Evolutionary conservation across 2,329 filamentous ascomycete genomes (phyloP), one percentile per base, ranked within the genome.

Genomic region (Cercospora sesami): DNA sequence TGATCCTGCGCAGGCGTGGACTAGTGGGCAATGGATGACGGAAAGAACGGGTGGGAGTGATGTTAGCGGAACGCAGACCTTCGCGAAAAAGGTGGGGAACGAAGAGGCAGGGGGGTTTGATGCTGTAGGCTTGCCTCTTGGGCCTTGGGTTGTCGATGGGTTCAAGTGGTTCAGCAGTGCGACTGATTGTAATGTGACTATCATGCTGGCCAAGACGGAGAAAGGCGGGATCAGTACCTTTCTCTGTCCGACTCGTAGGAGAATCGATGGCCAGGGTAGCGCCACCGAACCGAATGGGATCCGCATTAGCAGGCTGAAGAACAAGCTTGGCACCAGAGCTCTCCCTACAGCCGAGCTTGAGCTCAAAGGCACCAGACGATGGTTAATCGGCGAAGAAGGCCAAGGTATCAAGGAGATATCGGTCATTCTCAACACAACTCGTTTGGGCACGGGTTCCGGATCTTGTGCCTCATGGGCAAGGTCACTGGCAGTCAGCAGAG

Each of bases 21-120:
- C 89, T 0, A 90, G 86, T 51, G 90, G 90, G 0, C 90, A 92
- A 75, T 92, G 90, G 90, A 92, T 92, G 90, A 92, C 90, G 0
- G 90, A 92, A 72, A 83, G 90, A 2, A 83, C 84, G 0, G 90
- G 90, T 1, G 90, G 90, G 0, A 90, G 88, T 70, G 90, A 92
- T 72, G 88, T 53, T 23, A 23, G 18, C 10, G 48, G 26, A 23
- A n/a, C 48, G 18, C 16, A 18, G 26, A 92, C 2, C 86, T 86
- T 6, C 12, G 33, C 68, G 60, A 68, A 61, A 5, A 67, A 68
- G 21, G 60, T 66, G 9, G 88, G 89, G 3, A 63, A 53, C 14
- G 16, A 48, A 33, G 62, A n/a, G 5, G 83, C 84, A 36, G 91
- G 87, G 0, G 90, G 92, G 77, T 91, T 89, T 0, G 78, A 86